Percentiles rank a stretch among this genome's conserved stretches.
Conservation (phyloP, 148 eudicot species). For the Camellia japonica region DNA sequence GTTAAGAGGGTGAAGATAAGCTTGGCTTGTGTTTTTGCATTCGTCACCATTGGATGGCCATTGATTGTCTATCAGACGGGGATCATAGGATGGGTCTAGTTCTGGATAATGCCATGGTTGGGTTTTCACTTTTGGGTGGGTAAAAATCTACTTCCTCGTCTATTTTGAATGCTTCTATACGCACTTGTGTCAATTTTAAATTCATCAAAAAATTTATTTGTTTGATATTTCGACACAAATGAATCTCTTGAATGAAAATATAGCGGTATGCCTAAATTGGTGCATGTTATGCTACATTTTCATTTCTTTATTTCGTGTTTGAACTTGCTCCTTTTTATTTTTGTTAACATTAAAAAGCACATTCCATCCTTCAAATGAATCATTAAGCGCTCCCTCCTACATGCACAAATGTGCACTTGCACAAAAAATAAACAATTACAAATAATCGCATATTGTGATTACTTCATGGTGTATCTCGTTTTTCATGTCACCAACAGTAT, state of each 20-base stretch:
- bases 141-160: slow-evolving; percentile 18
- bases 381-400: no score
- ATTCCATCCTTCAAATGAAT: not conserved
- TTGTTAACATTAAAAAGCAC: no score
- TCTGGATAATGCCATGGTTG: slow-evolving; percentile 97
- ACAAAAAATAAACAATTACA: no score
- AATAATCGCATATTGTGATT: no score
- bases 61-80: slow-evolving; percentile 71
- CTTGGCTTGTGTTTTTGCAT: slow-evolving; percentile 81
- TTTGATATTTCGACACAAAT: no score
- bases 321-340: not conserved
- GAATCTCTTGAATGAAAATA: no score
- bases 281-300: not conserved
- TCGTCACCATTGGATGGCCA: slow-evolving; percentile 84
- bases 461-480: not conserved
- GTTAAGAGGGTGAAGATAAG: slow-evolving; percentile 74
- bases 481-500: slow-evolving; percentile 42
- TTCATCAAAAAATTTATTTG: no score
- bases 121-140: slow-evolving; percentile 95
- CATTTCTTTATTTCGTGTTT: not conserved
- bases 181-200: no score
- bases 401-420: no score
- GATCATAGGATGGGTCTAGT: slow-evolving; percentile 83
- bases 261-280: no score
- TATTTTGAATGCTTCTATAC: no score